Conservation (phyloP, 2,329 filamentous ascomycete genomes). For the Alternaria consortialis region DNA sequence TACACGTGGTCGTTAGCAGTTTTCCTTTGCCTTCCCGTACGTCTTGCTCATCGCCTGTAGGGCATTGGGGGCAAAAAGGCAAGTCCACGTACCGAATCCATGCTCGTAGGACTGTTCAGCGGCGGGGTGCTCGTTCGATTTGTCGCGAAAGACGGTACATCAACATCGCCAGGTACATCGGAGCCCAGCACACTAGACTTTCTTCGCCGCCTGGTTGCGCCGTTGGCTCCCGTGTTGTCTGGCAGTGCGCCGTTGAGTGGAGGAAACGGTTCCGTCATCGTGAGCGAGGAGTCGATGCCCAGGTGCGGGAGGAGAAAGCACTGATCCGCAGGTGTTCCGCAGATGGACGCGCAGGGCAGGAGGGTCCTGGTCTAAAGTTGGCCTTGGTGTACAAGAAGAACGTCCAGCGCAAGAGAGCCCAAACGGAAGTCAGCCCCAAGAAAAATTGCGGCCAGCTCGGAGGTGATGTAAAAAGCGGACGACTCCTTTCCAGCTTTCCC, state of each 20-base stretch:
- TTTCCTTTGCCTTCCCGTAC: neutral
- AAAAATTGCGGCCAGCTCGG: neutral
- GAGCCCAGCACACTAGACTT: constrained; percentile 60
- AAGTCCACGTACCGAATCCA: constrained; percentile 32
- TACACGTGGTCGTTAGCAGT: constrained; percentile 16
- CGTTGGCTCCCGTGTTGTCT: constrained; percentile 25
- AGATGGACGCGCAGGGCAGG: neutral
- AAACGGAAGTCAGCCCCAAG: no score
- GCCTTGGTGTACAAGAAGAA: no score
- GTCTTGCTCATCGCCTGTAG: no score
- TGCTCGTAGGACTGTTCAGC: constrained; percentile 21
- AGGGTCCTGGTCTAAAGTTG: neutral
- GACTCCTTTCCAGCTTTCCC: constrained; percentile 11
- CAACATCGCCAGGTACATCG: constrained; percentile 63
- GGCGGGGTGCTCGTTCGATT: constrained; percentile 36
- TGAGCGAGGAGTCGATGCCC: neutral
- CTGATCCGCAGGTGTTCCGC: neutral
- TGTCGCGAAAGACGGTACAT: constrained; percentile 61
- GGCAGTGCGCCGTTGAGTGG: constrained; percentile 34
- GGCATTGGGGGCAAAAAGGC: neutral
- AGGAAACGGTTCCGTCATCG: constrained; percentile 48
- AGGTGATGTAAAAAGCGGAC: neutral
- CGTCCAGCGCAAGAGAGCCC: no score
- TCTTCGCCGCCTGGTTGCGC: constrained; percentile 45
- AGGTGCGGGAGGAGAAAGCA: neutral